A percentile compares a stretch with the other conserved stretches of the same genome.
Evolutionary conservation across 495 filamentous ascomycete genomes (phyloP).

Genomic region (Penicillium argentinense): DNA sequence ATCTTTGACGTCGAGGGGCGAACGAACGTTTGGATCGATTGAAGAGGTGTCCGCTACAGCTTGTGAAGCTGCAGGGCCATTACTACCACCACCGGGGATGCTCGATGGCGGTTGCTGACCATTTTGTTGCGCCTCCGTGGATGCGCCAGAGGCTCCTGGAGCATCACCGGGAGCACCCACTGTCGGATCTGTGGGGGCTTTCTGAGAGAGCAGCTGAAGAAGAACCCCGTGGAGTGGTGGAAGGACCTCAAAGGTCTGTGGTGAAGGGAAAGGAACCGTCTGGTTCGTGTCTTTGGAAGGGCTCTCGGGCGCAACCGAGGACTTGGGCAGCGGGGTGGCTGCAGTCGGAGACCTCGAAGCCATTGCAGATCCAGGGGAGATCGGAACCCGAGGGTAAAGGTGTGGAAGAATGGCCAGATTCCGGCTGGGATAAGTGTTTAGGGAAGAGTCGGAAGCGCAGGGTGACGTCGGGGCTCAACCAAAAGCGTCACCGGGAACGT

Average conservation of each 20-base stretch:
- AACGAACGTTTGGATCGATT: slow-evolving; percentile 33
- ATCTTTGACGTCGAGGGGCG: slow-evolving; percentile 70
- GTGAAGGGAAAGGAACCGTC: slow-evolving; percentile 52
- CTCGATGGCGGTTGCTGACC: slow-evolving; percentile 27
- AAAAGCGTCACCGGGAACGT: slow-evolving; percentile 43
- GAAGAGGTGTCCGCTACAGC: slow-evolving; percentile 26
- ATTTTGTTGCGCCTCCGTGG: slow-evolving; percentile 24
- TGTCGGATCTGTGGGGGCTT: slow-evolving; percentile 13
- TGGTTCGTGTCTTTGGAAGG: slow-evolving; percentile 34
- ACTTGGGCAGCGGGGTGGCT: slow-evolving; percentile 39
- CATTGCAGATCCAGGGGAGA: slow-evolving; percentile 27
- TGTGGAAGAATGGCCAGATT: slow-evolving; percentile 9
- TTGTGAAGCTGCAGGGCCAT: slow-evolving; percentile 19
- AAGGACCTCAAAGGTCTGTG: slow-evolving; percentile 75
- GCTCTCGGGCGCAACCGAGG: slow-evolving; percentile 42
- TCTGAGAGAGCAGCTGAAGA: slow-evolving; percentile 60
- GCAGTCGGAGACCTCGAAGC: slow-evolving; percentile 40
- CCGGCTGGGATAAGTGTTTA: slow-evolving; percentile 35
- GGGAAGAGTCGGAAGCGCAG: slow-evolving; percentile 40
- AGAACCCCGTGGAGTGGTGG: slow-evolving; percentile 79
- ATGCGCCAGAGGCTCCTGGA: slow-evolving; percentile 21
- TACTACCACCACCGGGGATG: slow-evolving; percentile 18
- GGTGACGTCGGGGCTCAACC: slow-evolving; percentile 35
- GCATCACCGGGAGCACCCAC: slow-evolving; percentile 24
- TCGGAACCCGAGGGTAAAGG: slow-evolving; percentile 16